These are phyloP conservation scores for Meripilus lineatus DNA, from an alignment of 1,284 basidiomycete species.

Conservation along the genomic window DNA sequence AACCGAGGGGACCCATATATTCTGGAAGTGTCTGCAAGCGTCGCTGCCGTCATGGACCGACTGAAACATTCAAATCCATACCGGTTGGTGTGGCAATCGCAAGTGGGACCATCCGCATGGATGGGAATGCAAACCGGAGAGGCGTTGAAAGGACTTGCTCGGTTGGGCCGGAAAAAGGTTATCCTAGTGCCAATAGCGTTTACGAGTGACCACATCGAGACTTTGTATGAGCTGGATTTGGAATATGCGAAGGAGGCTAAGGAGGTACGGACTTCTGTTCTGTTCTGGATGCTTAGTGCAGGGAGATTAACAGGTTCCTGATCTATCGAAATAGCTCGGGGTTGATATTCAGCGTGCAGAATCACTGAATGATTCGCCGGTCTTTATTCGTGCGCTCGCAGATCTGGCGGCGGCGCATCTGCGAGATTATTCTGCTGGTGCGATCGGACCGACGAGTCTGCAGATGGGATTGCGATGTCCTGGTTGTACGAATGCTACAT, in stretches of 20 bases:
- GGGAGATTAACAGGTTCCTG: neutral
- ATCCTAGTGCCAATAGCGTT: conserved; percentile 96
- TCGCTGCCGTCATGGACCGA: conserved; percentile 85
- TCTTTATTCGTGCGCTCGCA: conserved; percentile 94
- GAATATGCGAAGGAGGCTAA: conserved; percentile 91
- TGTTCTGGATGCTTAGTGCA: neutral
- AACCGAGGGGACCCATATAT: conserved; percentile 98
- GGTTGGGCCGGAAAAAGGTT: conserved; percentile 83
- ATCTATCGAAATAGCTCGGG: conserved; percentile 61
- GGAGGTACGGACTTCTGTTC: conserved; percentile 59
- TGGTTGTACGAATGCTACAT: conserved; percentile 87
- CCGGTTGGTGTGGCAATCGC: conserved; percentile 96
- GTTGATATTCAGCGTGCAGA: conserved; percentile 89
- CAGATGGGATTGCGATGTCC: conserved; percentile 92
- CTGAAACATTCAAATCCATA: conserved; percentile 79
- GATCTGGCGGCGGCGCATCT: conserved; percentile 89
- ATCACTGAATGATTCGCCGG: conserved; percentile 97
- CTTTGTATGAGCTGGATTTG: conserved; percentile 93
- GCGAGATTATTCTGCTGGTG: conserved; percentile 50
- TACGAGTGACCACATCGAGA: conserved; percentile 99
- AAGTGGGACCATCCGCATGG: conserved; percentile 97
- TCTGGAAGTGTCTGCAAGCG: conserved; percentile 92
- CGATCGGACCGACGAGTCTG: conserved; percentile 58
- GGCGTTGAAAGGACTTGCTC: conserved; percentile 88
- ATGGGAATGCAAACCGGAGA: conserved; percentile 96